Evolutionary conservation across 2,329 filamentous ascomycete genomes (phyloP), one percentile per base, ranked within the genome.

Genomic region (Ascochyta rabiei): DNA sequence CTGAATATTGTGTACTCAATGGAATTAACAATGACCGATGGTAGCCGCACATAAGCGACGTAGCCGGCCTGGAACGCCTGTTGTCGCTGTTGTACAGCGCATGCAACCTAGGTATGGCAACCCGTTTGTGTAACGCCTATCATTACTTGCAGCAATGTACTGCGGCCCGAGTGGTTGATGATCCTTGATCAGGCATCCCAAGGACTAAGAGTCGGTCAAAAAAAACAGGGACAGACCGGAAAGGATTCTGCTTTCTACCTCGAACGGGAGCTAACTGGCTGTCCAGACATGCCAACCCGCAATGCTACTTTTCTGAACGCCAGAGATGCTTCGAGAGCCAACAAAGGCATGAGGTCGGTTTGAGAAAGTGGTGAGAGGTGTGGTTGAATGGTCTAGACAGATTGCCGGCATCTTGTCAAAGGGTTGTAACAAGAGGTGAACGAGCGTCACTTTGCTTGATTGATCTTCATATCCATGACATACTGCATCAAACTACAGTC

Each of bases 401-500:
- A 50, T 37, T 55, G 42, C 52, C 59, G 44, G 59, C 57, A 62
- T 60, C 55, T 37, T 53, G 41, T 46, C 41, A 7, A 38, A 34
- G 23, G 30, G 15, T 18, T 24, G 23, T 31, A 21, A 16, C 30
- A 37, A 45, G 18, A 15, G 30, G 16, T 26, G 30, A 44, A 44
- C 24, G n/a, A n/a, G 28, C 7, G 41, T 56, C 45, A 61, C 51
- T 66, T 66, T 9, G 48, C 56, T 39, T 71, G 69, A 34, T 73
- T 71, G 57, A 75, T 67, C 67, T 75, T 76, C 43, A 78, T 59
- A 48, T 76, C 71, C 69, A 75, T 73, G 23, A 76, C 74, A 49
- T 77, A 76, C 57, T 77, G 74, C 75, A 78, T 76, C 35, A 78
- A 67, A 34, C 67, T 73, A 66, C 78, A 80, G 56, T 80, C 78